phyloP scores from a whole-genome alignment of 805 yeast species.

The Candida ascalaphidarum region DNA sequence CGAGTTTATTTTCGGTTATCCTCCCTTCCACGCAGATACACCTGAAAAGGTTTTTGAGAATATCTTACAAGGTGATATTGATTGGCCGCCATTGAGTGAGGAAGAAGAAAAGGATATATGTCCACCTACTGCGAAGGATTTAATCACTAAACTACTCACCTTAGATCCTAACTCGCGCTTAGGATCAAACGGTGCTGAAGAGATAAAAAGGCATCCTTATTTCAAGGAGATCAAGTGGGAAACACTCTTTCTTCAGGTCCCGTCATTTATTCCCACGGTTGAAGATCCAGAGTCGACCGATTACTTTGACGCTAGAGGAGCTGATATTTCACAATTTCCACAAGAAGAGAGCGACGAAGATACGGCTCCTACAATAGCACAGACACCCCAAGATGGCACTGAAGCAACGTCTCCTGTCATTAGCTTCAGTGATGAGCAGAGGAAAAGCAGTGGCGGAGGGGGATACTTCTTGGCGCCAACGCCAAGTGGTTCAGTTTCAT shows the following conservation, averaged over 20 bases:
- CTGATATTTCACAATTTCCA: conserved; percentile 58
- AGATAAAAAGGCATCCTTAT: conserved; percentile 72
- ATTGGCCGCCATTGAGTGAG: conserved; percentile 70
- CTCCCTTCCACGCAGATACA: conserved; percentile 83
- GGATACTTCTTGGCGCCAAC: conserved; percentile 10
- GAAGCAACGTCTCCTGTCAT: conserved; percentile 7
- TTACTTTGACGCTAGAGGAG: conserved; percentile 89
- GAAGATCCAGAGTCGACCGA: conserved; percentile 84
- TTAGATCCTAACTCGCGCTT: conserved; percentile 60
- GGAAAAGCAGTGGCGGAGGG: conserved; percentile 5
- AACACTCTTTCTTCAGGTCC: conserved; percentile 56
- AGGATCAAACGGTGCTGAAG: conserved; percentile 73
- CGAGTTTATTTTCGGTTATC: conserved; percentile 86
- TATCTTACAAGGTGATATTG: conserved; percentile 62
- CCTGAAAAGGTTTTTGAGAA: conserved; percentile 79
- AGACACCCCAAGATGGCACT: conserved; percentile 1
- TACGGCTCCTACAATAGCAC: conserved; percentile 6
- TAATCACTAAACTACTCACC: conserved; percentile 54
- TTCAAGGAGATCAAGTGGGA: conserved; percentile 72
- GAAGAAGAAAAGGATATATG: conserved; percentile 48
- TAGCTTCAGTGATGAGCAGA: conserved; percentile 6
- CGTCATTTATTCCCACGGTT: conserved; percentile 73
- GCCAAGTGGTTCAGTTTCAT: conserved; percentile 14
- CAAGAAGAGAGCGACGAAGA: conserved; percentile 33
- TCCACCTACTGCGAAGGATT: conserved; percentile 62